These are phyloP conservation scores for Pseudogymnoascus pannorum DNA, from an alignment of 2,329 filamentous ascomycete genomes.

Conservation along the genomic window DNA sequence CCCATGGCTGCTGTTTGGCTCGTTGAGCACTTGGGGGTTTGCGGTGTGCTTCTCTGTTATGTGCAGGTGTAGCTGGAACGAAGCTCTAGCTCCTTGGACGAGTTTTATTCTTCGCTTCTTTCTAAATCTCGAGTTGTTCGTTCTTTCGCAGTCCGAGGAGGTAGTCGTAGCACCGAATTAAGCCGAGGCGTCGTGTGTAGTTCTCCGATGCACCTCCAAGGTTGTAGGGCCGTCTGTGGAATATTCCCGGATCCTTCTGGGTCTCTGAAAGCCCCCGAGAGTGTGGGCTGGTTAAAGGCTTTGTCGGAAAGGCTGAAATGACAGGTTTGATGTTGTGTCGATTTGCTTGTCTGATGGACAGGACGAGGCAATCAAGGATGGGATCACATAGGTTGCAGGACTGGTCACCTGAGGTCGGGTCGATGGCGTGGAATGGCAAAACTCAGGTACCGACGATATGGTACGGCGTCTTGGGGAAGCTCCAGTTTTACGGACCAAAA, in stretches of 20 bases:
- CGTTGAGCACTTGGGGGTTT: neutral
- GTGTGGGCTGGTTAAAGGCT: neutral
- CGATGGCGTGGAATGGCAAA: constrained; percentile 3
- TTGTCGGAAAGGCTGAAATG: neutral
- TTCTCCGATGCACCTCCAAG: neutral
- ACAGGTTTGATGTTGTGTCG: constrained; percentile 1
- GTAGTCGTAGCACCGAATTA: neutral
- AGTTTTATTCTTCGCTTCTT: neutral
- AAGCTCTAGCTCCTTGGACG: neutral
- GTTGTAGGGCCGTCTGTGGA: neutral
- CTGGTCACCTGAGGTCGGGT: constrained; percentile 5
- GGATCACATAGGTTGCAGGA: neutral
- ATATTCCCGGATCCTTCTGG: neutral
- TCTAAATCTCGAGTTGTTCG: neutral
- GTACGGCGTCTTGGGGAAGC: neutral
- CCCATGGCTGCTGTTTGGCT: constrained; percentile 53
- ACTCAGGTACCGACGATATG: neutral
- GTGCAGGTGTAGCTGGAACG: neutral
- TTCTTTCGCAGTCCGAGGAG: neutral
- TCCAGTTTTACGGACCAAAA: neutral
- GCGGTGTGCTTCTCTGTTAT: neutral
- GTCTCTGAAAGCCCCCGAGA: neutral
- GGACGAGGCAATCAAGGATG: neutral
- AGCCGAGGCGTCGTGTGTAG: neutral
- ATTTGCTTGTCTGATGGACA: neutral